Conservation (phyloP, 2,329 filamentous ascomycete species). For the Alternaria atra region DNA sequence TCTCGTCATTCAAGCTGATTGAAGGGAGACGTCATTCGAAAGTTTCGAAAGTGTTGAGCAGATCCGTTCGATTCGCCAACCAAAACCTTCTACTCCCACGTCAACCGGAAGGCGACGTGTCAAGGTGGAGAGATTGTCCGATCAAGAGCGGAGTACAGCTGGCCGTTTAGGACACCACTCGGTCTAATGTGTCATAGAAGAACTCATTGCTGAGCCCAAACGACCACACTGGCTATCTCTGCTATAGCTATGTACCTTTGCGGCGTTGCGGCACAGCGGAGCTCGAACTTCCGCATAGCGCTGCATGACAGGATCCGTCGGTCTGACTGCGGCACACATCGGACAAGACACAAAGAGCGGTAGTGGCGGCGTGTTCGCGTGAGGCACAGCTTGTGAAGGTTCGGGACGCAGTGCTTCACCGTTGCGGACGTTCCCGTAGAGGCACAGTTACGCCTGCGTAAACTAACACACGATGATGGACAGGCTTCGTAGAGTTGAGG, state of each 20-base stretch:
- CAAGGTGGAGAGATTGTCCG: not conserved
- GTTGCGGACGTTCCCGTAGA: constrained; percentile 11
- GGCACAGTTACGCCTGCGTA: not conserved
- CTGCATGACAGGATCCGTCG: constrained; percentile 1
- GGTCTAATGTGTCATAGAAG: not conserved
- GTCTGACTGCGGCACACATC: not conserved
- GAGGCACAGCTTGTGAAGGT: constrained; percentile 13
- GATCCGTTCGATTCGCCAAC: not conserved
- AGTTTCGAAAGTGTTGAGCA: not conserved
- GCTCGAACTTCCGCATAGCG: not conserved
- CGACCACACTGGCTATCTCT: not conserved
- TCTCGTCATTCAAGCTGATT: not conserved
- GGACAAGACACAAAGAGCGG: not conserved
- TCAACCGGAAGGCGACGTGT: not conserved
- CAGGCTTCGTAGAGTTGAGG: not conserved
- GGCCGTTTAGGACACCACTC: not conserved
- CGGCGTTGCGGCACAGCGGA: constrained; percentile 4
- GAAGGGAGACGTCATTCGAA: not conserved
- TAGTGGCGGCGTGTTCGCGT: constrained; percentile 8
- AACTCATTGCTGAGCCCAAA: not conserved
- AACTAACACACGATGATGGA: not conserved
- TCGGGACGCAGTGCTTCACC: constrained; percentile 7
- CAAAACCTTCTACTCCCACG: not conserved
- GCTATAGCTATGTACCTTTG: not conserved
- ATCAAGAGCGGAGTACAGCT: not conserved